A percentile compares a stretch with the other conserved stretches of the same genome.
These are phyloP conservation scores for Encephalitozoon hellem DNA, from an alignment of 371 early-diverging fungal species.

Conservation along the genomic window DNA sequence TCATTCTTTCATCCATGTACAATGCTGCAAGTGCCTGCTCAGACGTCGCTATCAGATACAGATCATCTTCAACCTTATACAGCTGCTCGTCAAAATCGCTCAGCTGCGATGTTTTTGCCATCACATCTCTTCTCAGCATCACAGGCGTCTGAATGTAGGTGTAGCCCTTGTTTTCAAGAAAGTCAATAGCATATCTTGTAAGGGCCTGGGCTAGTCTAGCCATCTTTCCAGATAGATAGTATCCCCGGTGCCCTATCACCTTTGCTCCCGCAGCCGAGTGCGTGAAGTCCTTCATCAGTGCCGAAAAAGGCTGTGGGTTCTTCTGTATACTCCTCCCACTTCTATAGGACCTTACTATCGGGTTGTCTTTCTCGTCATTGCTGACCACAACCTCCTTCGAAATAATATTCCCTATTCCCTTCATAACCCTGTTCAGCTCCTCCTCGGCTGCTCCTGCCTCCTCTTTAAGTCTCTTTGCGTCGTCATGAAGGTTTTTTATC, in stretches of 20 bases:
- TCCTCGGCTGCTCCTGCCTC: constrained; percentile 21
- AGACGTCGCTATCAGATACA: constrained; percentile 95
- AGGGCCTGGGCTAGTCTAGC: constrained; percentile 89
- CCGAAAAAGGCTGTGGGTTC: constrained; percentile 59
- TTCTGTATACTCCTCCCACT: constrained; percentile 57
- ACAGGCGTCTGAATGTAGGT: constrained; percentile 92
- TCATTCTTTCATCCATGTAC: constrained; percentile 77
- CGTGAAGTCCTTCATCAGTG: constrained; percentile 74
- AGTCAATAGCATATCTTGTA: constrained; percentile 87
- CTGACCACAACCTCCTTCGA: constrained; percentile 78
- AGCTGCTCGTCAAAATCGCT: constrained; percentile 96
- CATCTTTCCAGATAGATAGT: constrained; percentile 83
- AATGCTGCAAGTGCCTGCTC: constrained; percentile 96
- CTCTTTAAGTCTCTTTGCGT: constrained; percentile 9
- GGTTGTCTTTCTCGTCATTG: constrained; percentile 78
- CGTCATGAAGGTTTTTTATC: not conserved
- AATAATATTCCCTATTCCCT: constrained; percentile 82
- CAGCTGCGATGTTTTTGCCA: constrained; percentile 96
- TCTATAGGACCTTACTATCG: constrained; percentile 67
- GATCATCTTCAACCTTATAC: constrained; percentile 84
- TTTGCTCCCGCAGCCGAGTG: constrained; percentile 82
- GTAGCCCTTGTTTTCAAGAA: constrained; percentile 75
- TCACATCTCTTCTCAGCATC: constrained; percentile 89
- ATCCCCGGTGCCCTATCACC: constrained; percentile 96
- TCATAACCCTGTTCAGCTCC: constrained; percentile 60